Base-by-base conservation (phyloP, 1,284 basidiomycete genomes). In the Pascua guehoae region DNA sequence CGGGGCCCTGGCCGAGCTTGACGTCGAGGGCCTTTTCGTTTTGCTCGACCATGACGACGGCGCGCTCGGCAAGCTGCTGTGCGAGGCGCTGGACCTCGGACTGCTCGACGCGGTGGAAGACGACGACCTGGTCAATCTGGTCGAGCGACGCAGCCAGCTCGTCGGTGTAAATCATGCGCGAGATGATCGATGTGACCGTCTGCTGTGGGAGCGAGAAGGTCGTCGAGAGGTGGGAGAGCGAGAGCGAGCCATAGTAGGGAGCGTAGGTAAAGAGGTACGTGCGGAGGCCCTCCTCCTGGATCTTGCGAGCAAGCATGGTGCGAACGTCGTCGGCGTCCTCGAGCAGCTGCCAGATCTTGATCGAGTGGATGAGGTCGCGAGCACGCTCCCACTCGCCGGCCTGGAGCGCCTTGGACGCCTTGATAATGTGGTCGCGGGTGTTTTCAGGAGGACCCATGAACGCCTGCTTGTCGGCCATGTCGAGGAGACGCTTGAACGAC, bases 261-360 rank as follows among this genome's bases (percentile, higher is more conserved):
- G 95, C 89, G 77, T 97, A 97, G n/a, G 93, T 95, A 83, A 98
- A 98, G 54, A 99, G 84, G 77, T 98, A 98, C 8, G 96, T 99
- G 51, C 92, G 85, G 52, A 98, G 82, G 41, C 93, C 94, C 75
- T 98, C 94, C 75, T 98, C 94, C 82, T 98, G 95, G 72, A 98
- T 98, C 67, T 94, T 91, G 70, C 89, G 54, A 15, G 88, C 87
- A 36, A 99, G 81, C 89, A 97, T 96, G 63, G 91, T 87, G 77
- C 96, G 96, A 58, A 98, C 91, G n/a, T 84, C 79, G 15, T 84
- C 80, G 53, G 85, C 86, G 72, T 93, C 89, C 2, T 94, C 92
- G 87, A 99, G 91, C 61, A 99, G 80, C 71, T 85, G 86, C 96
- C 96, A 98, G 53, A 98, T 94, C 80, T 97, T 98, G 82, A 98